Conservation (phyloP, 306 rosid species). For the Herpetospermum pedunculosum region DNA sequence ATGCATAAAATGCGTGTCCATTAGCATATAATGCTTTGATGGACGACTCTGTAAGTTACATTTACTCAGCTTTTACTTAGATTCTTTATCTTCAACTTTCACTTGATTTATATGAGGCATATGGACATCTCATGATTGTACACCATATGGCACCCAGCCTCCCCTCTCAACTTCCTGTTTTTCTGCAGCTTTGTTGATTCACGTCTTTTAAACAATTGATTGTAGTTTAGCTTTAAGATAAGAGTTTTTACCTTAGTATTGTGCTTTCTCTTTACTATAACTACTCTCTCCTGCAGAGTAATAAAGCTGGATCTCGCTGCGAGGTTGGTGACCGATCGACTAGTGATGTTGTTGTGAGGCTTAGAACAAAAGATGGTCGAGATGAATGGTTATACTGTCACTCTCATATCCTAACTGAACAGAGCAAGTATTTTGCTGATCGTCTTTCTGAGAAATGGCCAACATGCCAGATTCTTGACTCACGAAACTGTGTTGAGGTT, state of each 20-base stretch:
- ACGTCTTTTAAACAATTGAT: background rate
- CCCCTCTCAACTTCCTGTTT: background rate
- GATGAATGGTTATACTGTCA: slow-evolving; percentile 88
- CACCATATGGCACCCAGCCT: background rate
- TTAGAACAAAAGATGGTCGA: slow-evolving; percentile 67
- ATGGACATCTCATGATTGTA: background rate
- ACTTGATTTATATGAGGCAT: background rate
- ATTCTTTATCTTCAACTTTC: background rate
- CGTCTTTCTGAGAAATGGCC: slow-evolving; percentile 92
- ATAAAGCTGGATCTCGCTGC: slow-evolving; percentile 27
- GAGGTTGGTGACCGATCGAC: slow-evolving; percentile 57
- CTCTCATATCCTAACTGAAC: slow-evolving; percentile 36
- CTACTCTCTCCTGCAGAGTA: slow-evolving; percentile 34
- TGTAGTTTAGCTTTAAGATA: background rate
- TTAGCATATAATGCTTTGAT: background rate
- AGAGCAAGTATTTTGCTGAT: slow-evolving; percentile 71
- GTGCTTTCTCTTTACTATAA: background rate
- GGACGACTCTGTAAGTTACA: background rate
- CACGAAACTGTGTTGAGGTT: slow-evolving; percentile 79
- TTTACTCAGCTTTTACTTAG: background rate
- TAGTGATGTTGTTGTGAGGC: slow-evolving; percentile 93
- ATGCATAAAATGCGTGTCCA: background rate
- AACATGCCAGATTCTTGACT: slow-evolving; percentile 81
- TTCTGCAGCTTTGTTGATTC: background rate
- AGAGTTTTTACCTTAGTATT: background rate